Evolutionary conservation across 768 basidiomycete genomes (phyloP), one percentile per base, ranked within the genome.

Genomic region (Chalciporus chontae): DNA sequence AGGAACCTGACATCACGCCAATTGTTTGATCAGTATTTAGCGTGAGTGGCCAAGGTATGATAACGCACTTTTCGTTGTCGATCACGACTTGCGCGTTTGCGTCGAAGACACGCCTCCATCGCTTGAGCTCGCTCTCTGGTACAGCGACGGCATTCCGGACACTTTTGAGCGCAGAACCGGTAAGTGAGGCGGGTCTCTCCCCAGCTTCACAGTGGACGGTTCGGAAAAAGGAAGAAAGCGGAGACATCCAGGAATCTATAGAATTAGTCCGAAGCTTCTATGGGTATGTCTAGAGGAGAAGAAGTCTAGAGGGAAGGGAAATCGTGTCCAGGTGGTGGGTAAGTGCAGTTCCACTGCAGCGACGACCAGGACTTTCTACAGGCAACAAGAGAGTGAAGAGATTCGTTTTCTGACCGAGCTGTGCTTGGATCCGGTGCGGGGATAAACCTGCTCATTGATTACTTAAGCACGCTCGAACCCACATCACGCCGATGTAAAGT

Each of bases 81-180:
- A 82, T 65, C 29, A 83, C 75, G 40, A 74, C 72, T 67, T 84
- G 88, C 39, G 94, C 87, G 63, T 92, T 87, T 38, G 78, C 58
- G 49, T 96, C 94, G 68, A 96, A 97, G 2, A 81, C 83, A 60
- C 91, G 78, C 65, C 80, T 82, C 94, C 94, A 97, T 55, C 90
- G 81, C 68, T 80, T 87, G 43, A 94, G 71, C 70, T 97, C 94
- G 60, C 69, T 84, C 66, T 95, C 92, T 31, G 85, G 88, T 26
- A 83, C 73, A 26, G 83, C 69, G 38, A 92, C 78, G 17, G 77
- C 87, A 50, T 75, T 81, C 58, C 85, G 83, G 51, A 90, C 83
- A 40, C 74, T 77, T 56, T 79, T 76, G 50, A 92, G 58, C 29
- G 85, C 80, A 40, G 81, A 73, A 27, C 76, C 72, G 4, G 77